Evolutionary conservation across 208 protist species (phyloP).

Genomic region (Trypanosoma melophagium): DNA sequence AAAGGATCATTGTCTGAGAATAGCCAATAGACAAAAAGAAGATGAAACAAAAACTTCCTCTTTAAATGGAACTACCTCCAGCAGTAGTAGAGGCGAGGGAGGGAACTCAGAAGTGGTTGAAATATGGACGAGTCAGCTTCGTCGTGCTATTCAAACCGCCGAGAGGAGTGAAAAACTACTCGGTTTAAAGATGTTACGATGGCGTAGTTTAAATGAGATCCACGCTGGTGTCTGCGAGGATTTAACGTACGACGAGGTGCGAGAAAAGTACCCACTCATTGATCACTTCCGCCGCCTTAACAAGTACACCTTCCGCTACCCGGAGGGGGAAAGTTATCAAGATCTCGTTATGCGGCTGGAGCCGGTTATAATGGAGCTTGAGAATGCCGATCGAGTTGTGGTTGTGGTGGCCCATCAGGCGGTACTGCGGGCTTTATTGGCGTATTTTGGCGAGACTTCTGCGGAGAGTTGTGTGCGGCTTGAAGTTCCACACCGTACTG

Average conservation of each 20-base stretch:
- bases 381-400: constrained; percentile 80
- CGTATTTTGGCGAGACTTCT: constrained; percentile 83
- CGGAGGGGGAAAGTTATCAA: constrained; percentile 88
- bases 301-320: constrained; percentile 91
- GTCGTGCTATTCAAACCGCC: constrained; percentile 82
- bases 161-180: constrained; percentile 61
- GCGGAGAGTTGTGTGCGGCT: constrained; percentile 77
- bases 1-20: too few relatives aligned
- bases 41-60: neutral
- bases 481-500: constrained; percentile 76
- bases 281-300: constrained; percentile 67
- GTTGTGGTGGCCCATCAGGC: constrained; percentile 87
- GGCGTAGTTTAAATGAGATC: constrained; percentile 87
- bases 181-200: constrained; percentile 76
- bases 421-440: constrained; percentile 78
- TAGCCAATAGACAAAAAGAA: constrained; percentile 5
- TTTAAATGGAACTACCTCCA: neutral
- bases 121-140: constrained; percentile 87
- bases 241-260: constrained; percentile 82
- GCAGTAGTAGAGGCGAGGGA: neutral
- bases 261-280: constrained; percentile 70
- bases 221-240: constrained; percentile 89
- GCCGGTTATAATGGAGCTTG: constrained; percentile 90
- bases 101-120: constrained; percentile 32
- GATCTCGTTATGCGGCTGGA: constrained; percentile 86